Base-by-base conservation (phyloP, 2,329 filamentous ascomycete species). In the Aspergillus candidus region DNA sequence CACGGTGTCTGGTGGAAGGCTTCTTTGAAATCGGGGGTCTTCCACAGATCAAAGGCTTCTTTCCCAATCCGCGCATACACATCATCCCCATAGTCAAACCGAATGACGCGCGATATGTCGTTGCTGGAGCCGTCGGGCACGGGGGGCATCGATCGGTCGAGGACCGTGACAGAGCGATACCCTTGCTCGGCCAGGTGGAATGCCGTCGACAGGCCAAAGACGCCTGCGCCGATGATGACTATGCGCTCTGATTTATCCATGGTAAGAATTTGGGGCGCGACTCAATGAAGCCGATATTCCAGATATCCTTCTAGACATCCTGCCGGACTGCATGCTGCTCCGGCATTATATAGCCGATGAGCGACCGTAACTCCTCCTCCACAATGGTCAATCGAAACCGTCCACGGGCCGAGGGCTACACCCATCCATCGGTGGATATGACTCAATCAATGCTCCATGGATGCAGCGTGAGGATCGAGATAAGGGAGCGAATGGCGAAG, bases 41-140 rank as follows among this genome's bases (percentile, higher is more conserved):
- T 46, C 72, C 72, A 47, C 81, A 80, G 86, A 84, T 72, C 66
- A 59, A 85, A 84, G 1, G 88, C 87, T 38, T 80, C 72, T 32
- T 78, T 74, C 13, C 81, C 86, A 32, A 95, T 78, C 11, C 72
- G 67, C 2, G 87, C 79, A 66, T 95, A 95, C 15, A 82, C 74
- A 0, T 78, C 70, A 57, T 90, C 82, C 2, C 84, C 82, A 60
- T 96, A 96, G 72, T 95, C 61, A 38, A 63, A 62, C 4, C 67
- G 57, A 14, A 70, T 66, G 1, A 68, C 55, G 1, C 67, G 58
- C 1, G 67, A 68, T 18, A 68, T 67, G 38, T 70, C 67, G 32
- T 65, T 61, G 35, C 66, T 68, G 4, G 63, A 65, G 2, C 66
- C 66, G 45, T 69, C 67, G 38, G 56, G 54, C 2, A 64, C 62